phyloP scores from a whole-genome alignment of 352 stramenopile species.

The Phytopythium boreale region DNA sequence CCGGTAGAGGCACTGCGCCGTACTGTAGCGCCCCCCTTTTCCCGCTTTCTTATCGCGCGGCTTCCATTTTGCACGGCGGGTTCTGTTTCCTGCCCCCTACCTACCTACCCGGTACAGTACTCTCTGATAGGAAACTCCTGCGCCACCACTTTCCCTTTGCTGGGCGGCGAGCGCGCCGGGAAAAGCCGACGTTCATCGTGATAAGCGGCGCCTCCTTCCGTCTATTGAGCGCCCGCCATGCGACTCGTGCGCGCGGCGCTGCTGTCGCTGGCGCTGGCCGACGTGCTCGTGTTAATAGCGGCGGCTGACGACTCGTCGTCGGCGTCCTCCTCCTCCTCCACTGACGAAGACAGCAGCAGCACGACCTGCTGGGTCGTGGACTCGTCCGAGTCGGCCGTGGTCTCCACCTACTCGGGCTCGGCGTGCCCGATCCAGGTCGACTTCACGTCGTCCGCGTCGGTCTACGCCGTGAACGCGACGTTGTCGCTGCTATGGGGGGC shows the following conservation, averaged over 20 bases:
- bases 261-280: conserved; percentile 3
- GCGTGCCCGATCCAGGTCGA: conserved; percentile 35
- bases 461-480: conserved; percentile 34
- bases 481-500: conserved; percentile 46
- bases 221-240: conserved; percentile 10
- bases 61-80: too few relatives aligned
- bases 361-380: conserved; percentile 43
- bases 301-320: background rate
- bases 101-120: too few relatives aligned
- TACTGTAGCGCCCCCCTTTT: background rate
- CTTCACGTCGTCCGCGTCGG: conserved; percentile 21
- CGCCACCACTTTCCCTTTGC: background rate
- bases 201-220: background rate
- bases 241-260: conserved; percentile 9
- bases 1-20: background rate
- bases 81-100: too few relatives aligned
- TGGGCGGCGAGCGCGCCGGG: background rate
- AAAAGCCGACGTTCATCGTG: background rate
- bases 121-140: background rate
- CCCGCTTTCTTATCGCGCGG: background rate
- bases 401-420: conserved; percentile 19
- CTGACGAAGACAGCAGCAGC: background rate
- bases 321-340: background rate
- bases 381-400: conserved; percentile 13
- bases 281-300: background rate